Conservation (phyloP, 352 stramenopile genomes). For the Phytophthora crassamura region DNA sequence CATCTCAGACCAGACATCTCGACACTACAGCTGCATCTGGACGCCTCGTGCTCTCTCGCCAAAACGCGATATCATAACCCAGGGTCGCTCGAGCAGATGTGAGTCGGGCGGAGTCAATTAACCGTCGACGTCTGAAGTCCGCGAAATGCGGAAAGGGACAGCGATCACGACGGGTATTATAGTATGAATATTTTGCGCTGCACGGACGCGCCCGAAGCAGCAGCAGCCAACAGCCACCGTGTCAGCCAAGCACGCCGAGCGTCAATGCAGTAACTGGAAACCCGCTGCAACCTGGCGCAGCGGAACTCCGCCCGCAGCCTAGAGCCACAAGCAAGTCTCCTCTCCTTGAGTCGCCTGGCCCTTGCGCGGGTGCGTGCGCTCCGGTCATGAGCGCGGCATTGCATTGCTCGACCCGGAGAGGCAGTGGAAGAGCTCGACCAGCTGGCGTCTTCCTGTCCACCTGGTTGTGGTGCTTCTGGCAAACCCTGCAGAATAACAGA, state of each 20-base stretch:
- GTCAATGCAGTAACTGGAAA: slow-evolving; percentile 4
- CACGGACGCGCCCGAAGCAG: background rate
- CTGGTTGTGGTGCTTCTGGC: slow-evolving; percentile 3
- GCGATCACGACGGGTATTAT: background rate
- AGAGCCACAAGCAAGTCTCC: slow-evolving; percentile 25
- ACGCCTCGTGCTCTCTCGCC: slow-evolving; percentile 3
- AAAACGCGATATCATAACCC: slow-evolving; percentile 10
- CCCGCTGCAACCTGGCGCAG: slow-evolving; percentile 13
- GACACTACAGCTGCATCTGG: too few species aligned
- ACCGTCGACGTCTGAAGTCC: background rate
- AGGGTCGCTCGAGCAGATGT: slow-evolving; percentile 10
- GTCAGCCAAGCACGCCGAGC: background rate
- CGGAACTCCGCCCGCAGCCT: slow-evolving; percentile 21
- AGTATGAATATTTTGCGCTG: background rate
- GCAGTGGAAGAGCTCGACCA: slow-evolving; percentile 27
- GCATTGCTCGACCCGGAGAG: slow-evolving; percentile 27
- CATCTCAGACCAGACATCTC: background rate
- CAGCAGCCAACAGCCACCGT: slow-evolving; percentile 6
- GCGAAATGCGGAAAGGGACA: slow-evolving; percentile 8
- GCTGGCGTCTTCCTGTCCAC: slow-evolving; percentile 30
- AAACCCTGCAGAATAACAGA: background rate
- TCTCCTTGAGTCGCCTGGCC: slow-evolving; percentile 13
- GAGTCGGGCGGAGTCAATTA: background rate
- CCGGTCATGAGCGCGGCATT: slow-evolving; percentile 24
- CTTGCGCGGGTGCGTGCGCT: slow-evolving; percentile 21